phyloP scores from a whole-genome alignment of 768 basidiomycete species.

The Hericium coralloides region DNA sequence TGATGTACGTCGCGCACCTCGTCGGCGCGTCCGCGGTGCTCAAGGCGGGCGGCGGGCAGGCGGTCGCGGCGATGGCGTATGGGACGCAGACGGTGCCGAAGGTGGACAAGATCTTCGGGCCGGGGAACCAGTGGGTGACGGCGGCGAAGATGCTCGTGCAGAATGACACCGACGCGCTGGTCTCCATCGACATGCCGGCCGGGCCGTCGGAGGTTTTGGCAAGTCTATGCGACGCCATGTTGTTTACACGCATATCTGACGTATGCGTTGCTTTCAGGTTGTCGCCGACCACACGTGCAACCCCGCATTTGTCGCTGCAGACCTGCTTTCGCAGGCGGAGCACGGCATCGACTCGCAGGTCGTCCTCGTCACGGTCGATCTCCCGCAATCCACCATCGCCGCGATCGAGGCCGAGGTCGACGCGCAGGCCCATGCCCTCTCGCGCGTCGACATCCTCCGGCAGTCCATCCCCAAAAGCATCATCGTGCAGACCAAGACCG shows the following conservation, averaged over 20 bases:
- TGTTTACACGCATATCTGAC: constrained; percentile 2
- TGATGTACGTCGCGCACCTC: constrained; percentile 90
- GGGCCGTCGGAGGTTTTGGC: constrained; percentile 97
- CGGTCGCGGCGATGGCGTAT: constrained; percentile 92
- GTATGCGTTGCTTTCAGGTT: constrained; percentile 45
- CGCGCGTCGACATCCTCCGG: constrained; percentile 84
- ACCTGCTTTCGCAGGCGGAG: constrained; percentile 95
- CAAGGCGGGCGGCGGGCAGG: constrained; percentile 95
- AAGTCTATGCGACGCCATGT: constrained; percentile 23
- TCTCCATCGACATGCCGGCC: constrained; percentile 98
- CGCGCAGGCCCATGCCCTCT: constrained; percentile 73
- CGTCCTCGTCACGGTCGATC: constrained; percentile 75
- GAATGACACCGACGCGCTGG: constrained; percentile 93
- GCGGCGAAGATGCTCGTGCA: constrained; percentile 99
- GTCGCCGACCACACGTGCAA: constrained; percentile 85
- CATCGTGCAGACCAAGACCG: constrained; percentile 62
- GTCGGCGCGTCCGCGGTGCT: constrained; percentile 87
- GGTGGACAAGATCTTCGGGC: constrained; percentile 99
- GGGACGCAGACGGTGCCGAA: constrained; percentile 94
- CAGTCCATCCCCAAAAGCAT: constrained; percentile 86
- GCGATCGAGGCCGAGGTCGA: constrained; percentile 83
- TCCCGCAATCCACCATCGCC: constrained; percentile 52
- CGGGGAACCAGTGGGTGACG: constrained; percentile 99
- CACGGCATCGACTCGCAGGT: constrained; percentile 98
- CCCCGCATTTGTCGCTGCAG: constrained; percentile 90